Conservation (phyloP, 768 basidiomycete genomes). For the Termitomyces sp. region DNA sequence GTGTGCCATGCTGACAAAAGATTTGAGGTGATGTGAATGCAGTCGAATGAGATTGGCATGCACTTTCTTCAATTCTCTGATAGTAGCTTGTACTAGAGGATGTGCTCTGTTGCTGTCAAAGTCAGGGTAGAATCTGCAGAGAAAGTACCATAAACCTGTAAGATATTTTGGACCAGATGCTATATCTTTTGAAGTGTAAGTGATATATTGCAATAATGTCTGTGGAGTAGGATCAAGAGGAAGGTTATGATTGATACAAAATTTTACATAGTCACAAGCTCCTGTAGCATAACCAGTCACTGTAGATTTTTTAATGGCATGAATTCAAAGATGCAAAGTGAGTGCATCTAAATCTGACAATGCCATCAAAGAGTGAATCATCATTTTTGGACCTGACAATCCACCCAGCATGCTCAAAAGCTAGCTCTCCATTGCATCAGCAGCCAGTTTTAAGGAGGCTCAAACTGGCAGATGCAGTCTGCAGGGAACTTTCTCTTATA, state of each 20-base stretch:
- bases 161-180: too few relatives aligned
- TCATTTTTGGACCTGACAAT: background rate
- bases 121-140: too few relatives aligned
- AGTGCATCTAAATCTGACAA: background rate
- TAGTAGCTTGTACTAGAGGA: too few relatives aligned
- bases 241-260: background rate
- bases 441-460: background rate
- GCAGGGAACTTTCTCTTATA: background rate
- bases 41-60: too few relatives aligned
- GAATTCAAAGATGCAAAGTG: background rate
- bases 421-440: background rate
- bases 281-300: background rate
- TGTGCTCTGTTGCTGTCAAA: too few relatives aligned
- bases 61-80: too few relatives aligned
- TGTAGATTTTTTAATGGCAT: background rate
- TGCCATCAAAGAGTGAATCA: background rate
- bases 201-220: too few relatives aligned
- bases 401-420: background rate
- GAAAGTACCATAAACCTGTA: too few relatives aligned
- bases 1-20: background rate
- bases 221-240: too few relatives aligned
- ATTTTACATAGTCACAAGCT: background rate
- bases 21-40: background rate
- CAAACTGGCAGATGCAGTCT: background rate
- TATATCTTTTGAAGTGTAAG: background rate